Conservation (phyloP, 2,329 filamentous ascomycete genomes). For the Fusarium haematococcum region DNA sequence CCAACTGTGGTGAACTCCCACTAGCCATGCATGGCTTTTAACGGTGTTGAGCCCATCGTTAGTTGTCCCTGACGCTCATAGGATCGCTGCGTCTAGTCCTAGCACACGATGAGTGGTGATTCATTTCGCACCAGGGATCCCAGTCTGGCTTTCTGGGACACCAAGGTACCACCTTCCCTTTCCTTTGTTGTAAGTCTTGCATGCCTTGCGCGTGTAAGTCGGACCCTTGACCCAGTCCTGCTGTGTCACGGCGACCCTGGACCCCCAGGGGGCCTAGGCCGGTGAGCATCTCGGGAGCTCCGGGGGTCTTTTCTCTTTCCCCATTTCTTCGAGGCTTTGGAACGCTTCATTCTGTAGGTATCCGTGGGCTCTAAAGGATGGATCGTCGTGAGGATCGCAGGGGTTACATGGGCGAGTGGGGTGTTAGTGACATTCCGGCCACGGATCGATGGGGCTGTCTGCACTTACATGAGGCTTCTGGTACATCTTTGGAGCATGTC, state of each 20-base stretch:
- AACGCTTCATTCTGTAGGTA: background rate
- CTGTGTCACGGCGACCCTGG: background rate
- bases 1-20: no score
- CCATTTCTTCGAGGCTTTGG: background rate
- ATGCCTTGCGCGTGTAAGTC: background rate
- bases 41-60: background rate
- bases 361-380: background rate
- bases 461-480: background rate
- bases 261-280: background rate
- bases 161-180: background rate
- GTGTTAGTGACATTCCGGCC: background rate
- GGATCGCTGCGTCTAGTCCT: background rate
- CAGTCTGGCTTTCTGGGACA: background rate
- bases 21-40: no score
- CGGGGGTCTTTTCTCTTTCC: background rate
- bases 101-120: no score
- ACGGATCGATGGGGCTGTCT: background rate
- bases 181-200: background rate
- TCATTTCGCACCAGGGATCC: background rate
- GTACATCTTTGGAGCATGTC: background rate
- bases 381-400: background rate
- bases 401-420: no score
- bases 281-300: background rate
- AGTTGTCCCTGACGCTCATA: background rate
- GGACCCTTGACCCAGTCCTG: background rate